A percentile compares a stretch with the other conserved stretches of the same genome.
Conservation (phyloP, 75 land plant species). For the Chamaecyparis obtusa region DNA sequence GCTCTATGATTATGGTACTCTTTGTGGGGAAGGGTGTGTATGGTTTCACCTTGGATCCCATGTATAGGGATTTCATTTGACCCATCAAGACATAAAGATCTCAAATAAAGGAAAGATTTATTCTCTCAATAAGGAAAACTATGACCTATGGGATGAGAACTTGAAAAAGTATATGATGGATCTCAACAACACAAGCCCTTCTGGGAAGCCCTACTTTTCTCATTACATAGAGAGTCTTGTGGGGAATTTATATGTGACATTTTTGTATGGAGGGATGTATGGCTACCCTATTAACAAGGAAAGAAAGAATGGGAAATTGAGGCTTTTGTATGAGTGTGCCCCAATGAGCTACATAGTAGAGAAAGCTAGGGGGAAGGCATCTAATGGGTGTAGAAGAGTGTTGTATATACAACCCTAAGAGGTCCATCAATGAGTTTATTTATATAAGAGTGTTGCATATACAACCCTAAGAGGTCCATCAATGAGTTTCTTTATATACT, state of each 20-base stretch:
- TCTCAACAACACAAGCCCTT: slow-evolving; percentile 75
- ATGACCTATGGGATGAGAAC: slow-evolving; percentile 89
- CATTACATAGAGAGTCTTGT: slow-evolving; percentile 92
- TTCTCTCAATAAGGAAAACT: slow-evolving; percentile 92
- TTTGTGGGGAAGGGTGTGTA: slow-evolving; percentile 83
- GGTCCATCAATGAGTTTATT: too few species aligned
- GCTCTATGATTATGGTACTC: slow-evolving; percentile 83
- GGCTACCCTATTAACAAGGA: slow-evolving; percentile 88
- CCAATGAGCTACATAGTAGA: slow-evolving; percentile 94
- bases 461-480: too few species aligned
- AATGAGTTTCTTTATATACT: slow-evolving; percentile 83
- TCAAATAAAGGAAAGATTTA: slow-evolving; percentile 81
- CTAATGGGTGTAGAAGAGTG: slow-evolving; percentile 77
- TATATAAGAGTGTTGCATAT: too few species aligned
- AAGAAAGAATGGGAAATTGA: slow-evolving; percentile 90
- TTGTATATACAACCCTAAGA: slow-evolving; percentile 80
- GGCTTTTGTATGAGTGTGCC: slow-evolving; percentile 95
- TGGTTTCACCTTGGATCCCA: slow-evolving; percentile 85
- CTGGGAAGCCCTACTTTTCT: slow-evolving; percentile 85
- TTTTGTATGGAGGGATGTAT: slow-evolving; percentile 91
- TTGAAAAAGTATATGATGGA: slow-evolving; percentile 76
- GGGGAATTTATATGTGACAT: slow-evolving; percentile 86
- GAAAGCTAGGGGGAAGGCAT: slow-evolving; percentile 97
- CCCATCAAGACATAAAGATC: slow-evolving; percentile 74
- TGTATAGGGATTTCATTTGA: slow-evolving; percentile 90